phyloP scores from a whole-genome alignment of 2,329 filamentous ascomycete genomes.

The Pseudopyricularia cyperi region DNA sequence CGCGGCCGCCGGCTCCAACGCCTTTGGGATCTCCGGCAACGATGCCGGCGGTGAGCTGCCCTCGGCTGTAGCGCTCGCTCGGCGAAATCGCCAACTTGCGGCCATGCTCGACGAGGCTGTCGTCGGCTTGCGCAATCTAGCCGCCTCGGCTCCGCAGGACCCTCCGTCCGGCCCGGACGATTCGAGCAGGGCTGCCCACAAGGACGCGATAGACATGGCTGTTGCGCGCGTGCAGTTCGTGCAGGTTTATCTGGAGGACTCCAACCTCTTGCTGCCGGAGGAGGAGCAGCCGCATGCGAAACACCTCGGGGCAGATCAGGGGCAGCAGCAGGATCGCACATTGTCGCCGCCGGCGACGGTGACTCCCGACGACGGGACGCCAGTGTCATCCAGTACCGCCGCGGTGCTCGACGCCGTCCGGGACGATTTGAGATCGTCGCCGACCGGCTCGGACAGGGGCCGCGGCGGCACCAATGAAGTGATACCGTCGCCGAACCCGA shows the following conservation, averaged over 20 bases:
- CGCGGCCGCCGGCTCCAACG: constrained; percentile 10
- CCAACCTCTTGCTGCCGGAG: constrained; percentile 16
- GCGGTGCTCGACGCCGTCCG: constrained; percentile 3
- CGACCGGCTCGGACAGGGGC: background rate
- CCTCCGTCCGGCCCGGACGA: constrained; percentile 18
- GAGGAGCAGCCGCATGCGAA: background rate
- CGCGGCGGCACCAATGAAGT: background rate
- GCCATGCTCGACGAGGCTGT: constrained; percentile 56
- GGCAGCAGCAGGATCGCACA: background rate
- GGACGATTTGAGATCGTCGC: background rate
- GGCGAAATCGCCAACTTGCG: constrained; percentile 53
- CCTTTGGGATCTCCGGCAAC: background rate
- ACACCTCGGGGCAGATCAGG: background rate
- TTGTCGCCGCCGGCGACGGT: constrained; percentile 7
- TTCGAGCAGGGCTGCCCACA: constrained; percentile 9
- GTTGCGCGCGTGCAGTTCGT: constrained; percentile 53
- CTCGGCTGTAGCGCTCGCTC: constrained; percentile 30
- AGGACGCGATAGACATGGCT: constrained; percentile 43
- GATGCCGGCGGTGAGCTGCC: background rate
- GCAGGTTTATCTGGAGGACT: constrained; percentile 47
- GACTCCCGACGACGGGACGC: constrained; percentile 14
- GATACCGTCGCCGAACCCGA: constrained; percentile 3
- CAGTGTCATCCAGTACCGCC: constrained; percentile 3
- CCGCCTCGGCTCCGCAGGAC: constrained; percentile 26
- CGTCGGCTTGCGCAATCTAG: constrained; percentile 46